phyloP scores from a whole-genome alignment of 352 stramenopile genomes.

The Elongisporangium prolatum region DNA sequence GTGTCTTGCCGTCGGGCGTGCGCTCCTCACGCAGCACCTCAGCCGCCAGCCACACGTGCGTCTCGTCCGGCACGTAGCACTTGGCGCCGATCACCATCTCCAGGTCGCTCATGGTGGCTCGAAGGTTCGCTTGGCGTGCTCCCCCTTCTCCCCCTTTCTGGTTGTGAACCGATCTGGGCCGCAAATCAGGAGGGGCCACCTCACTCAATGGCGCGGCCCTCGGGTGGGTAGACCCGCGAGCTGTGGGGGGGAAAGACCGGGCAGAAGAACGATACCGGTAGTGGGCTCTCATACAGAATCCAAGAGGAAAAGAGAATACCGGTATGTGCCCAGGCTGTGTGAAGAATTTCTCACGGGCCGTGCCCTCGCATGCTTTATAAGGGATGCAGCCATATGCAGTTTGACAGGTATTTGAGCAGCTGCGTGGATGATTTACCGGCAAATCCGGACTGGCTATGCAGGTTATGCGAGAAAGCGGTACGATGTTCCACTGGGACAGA shows the following conservation, averaged over 20 bases:
- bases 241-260: neutral
- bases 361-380: neutral
- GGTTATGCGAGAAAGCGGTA: neutral
- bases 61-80: constrained; percentile 86
- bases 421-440: neutral
- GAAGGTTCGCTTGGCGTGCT: neutral
- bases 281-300: neutral
- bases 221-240: neutral
- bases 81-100: constrained; percentile 69
- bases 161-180: neutral
- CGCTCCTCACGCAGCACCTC: constrained; percentile 71
- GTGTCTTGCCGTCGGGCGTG: constrained; percentile 46
- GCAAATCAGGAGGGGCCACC: neutral
- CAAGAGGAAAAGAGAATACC: constrained; percentile 1
- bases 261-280: neutral
- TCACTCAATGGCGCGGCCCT: neutral
- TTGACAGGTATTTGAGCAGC: constrained; percentile 2
- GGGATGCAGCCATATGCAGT: constrained; percentile 13
- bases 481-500: neutral
- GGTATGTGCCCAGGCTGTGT: neutral
- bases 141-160: neutral
- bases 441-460: neutral
- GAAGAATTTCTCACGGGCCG: constrained; percentile 1
- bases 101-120: constrained; percentile 21
- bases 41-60: constrained; percentile 77